Base-by-base conservation (phyloP, 1,284 basidiomycete species). In the Trichosporon sp. region DNA sequence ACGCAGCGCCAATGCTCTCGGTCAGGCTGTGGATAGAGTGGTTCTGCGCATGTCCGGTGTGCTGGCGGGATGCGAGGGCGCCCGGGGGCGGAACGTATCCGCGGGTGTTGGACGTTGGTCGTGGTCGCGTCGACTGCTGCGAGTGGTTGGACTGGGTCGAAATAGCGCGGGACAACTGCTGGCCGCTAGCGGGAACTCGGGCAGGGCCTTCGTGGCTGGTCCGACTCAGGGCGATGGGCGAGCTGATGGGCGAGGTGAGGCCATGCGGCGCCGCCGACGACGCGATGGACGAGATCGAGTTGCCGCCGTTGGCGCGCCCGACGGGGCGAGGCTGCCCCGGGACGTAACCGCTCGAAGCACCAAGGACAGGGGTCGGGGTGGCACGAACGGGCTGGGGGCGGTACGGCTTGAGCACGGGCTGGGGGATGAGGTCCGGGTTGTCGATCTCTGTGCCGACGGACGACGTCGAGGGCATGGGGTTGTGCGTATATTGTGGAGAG, bases 241-340 rank as follows among this genome's bases (percentile, higher is more conserved):
- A 63, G 59, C 59, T 63, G 51, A 37, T 65, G 14, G 32, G 65
- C 8, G 63, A 67, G 6, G 51, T 54, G 38, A 38, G 32, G 37
- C n/a, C 64, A 46, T 59, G 31, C 16, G 70, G 31, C 16, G 68
- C n/a, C 19, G 67, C 37, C 7, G 66, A 69, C 31, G 70, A 69
- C 1, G 59, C 31, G n/a, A 65, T 46, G 16, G 72, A 69, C 10
- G 72, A 70, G 26, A 66, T 32, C 19, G 65, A 68, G 14, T 40
- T 40, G 48, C 66, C n/a, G 66, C 56, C 32, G 69, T 43, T 48
- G 59, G 68, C 43, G 69, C 8, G 74, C 71, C 81, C 74, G 26
- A 83, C 76, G 1, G 81, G 81, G 21, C 81, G 74, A 2, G 79
- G 80, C 65, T 82, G 81, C 54, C 81, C 81, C 4, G 81, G 81